Conservation (phyloP, 1,284 basidiomycete genomes). For the Ustilago bromivora region DNA sequence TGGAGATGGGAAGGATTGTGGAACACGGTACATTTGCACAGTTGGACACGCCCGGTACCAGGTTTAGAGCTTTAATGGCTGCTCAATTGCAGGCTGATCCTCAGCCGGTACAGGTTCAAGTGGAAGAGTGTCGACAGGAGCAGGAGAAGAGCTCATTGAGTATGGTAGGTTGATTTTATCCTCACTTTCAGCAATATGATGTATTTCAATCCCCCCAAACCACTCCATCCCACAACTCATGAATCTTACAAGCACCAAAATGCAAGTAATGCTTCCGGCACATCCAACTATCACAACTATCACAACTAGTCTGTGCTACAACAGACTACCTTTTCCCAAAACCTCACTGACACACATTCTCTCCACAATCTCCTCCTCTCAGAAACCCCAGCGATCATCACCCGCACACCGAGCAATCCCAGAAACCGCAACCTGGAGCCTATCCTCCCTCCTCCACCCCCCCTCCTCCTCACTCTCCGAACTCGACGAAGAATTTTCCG, state of each 20-base stretch:
- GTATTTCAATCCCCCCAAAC: too few species aligned
- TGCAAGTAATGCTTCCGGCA: too few species aligned
- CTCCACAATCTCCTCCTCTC: too few species aligned
- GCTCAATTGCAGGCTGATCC: slow-evolving; percentile 58
- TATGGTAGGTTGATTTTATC: slow-evolving; percentile 17
- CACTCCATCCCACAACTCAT: too few species aligned
- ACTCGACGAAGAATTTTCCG: slow-evolving; percentile 5
- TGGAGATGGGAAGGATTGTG: slow-evolving; percentile 72
- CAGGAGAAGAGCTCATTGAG: neutral
- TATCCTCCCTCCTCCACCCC: slow-evolving; percentile 12
- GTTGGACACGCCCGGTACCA: slow-evolving; percentile 65
- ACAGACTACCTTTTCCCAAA: too few species aligned
- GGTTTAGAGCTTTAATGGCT: slow-evolving; percentile 64
- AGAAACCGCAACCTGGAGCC: slow-evolving; percentile 27
- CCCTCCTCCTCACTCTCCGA: neutral
- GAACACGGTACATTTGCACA: slow-evolving; percentile 72
- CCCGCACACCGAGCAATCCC: slow-evolving; percentile 30
- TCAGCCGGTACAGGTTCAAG: neutral
- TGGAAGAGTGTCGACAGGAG: slow-evolving; percentile 3
- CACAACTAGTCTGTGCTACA: too few species aligned
- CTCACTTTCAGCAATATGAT: too few species aligned
- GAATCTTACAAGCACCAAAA: too few species aligned
- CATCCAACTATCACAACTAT: too few species aligned
- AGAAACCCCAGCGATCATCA: neutral
- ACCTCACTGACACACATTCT: neutral